These are phyloP conservation scores for Vitrella brassicaformis DNA, from an alignment of 73 alveolate species.

Conservation along the genomic window DNA sequence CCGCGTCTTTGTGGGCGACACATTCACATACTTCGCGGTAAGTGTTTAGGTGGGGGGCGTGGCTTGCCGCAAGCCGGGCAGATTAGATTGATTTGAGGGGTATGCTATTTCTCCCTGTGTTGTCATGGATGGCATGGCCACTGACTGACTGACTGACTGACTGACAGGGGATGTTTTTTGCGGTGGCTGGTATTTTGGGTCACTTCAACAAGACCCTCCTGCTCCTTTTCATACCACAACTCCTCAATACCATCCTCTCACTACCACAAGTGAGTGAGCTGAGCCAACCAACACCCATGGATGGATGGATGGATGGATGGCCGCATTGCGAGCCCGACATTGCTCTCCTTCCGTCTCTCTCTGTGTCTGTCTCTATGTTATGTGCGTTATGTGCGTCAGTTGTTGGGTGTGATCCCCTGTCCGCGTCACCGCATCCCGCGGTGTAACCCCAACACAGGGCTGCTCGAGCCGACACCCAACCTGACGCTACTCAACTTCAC, in stretches of 20 bases:
- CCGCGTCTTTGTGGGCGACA: constrained; percentile 90
- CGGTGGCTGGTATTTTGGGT: constrained; percentile 89
- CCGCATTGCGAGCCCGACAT: too few species aligned
- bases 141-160: too few species aligned
- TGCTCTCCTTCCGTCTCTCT: background rate
- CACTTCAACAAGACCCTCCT: constrained; percentile 88
- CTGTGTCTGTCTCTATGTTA: background rate
- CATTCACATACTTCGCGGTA: constrained; percentile 76
- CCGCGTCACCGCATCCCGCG: constrained; percentile 93
- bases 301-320: too few species aligned
- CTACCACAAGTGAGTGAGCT: constrained; percentile 57
- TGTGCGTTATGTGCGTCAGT: background rate
- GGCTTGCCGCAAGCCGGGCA: too few species aligned
- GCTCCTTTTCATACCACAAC: constrained; percentile 86
- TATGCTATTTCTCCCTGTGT: too few species aligned
- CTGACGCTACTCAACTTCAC: background rate
- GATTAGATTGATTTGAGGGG: too few species aligned
- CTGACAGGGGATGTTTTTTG: constrained; percentile 85
- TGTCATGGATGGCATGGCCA: too few species aligned
- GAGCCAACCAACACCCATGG: too few species aligned
- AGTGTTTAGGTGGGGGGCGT: background rate
- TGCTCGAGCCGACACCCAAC: background rate
- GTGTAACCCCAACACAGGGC: constrained; percentile 5
- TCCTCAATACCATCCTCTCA: constrained; percentile 75
- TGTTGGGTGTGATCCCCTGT: constrained; percentile 73